These are phyloP conservation scores for Agroathelia rolfsii DNA, from an alignment of 1,284 basidiomycete genomes.

Conservation along the genomic window DNA sequence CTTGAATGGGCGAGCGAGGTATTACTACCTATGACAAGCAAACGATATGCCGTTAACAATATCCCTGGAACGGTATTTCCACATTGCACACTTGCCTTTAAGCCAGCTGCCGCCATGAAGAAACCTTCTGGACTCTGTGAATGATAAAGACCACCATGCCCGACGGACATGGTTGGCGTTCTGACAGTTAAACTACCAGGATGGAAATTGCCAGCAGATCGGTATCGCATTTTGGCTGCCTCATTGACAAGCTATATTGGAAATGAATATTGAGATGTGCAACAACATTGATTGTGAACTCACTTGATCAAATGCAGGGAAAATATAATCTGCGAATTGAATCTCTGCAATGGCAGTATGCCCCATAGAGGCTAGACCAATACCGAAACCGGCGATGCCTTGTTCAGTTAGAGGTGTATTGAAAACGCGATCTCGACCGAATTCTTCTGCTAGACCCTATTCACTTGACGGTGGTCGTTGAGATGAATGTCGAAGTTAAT, in stretches of 20 bases:
- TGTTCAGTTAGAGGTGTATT: conserved; percentile 92
- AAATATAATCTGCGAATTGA: conserved; percentile 83
- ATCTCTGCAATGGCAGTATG: conserved; percentile 94
- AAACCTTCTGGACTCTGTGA: conserved; percentile 92
- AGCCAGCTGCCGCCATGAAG: conserved; percentile 83
- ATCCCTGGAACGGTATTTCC: conserved; percentile 2
- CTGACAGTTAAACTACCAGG: conserved; percentile 84
- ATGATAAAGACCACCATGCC: conserved; percentile 90
- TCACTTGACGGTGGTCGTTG: conserved; percentile 3
- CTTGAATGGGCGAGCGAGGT: conserved; percentile 88
- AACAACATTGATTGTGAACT: conserved; percentile 9
- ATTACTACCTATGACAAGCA: conserved; percentile 62
- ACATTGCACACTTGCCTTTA: conserved; percentile 54
- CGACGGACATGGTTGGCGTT: conserved; percentile 83
- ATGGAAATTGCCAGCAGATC: conserved; percentile 77
- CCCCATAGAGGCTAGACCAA: conserved; percentile 87
- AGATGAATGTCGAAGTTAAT: conserved; percentile 1
- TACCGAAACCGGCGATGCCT: conserved; percentile 91
- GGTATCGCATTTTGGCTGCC: conserved; percentile 88
- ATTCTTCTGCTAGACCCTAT: conserved; percentile 87
- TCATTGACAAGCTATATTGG: conserved; percentile 92
- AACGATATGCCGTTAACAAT: conserved; percentile 1
- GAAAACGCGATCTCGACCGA: conserved; percentile 88
- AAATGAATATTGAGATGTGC: conserved; percentile 12
- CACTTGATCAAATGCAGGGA: conserved; percentile 87